Evolutionary conservation across 208 protist species (phyloP), one percentile per base, ranked within the genome.

Genomic region (Leishmania lainsoni): DNA sequence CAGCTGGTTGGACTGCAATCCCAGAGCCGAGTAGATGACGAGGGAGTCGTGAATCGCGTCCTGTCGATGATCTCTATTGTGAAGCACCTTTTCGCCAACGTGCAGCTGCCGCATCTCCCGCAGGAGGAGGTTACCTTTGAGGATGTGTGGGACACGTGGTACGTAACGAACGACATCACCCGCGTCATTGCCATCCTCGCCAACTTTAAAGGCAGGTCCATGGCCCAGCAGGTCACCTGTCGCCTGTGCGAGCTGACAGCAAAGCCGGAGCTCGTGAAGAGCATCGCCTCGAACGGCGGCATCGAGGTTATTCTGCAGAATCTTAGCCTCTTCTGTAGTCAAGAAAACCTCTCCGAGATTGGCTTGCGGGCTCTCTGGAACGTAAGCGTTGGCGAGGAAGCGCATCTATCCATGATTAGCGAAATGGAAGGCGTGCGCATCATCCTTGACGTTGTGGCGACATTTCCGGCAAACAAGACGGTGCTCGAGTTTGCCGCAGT

Each of bases 71-170:
- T 82, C n/a, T 86, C 91, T 26, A 94, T 98, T 72, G 93, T 98
- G 78, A 92, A 93, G 83, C 96, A 98, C 72, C 87, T 97, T 29
- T 98, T 98, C 79, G 94, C 92, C 32, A 97, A 97, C 72, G 81
- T 86, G 79, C 89, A 97, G 87, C 88, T 98, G 61, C 51, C 77
- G 8, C 77, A 81, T n/a, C 87, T 98, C 52, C 81, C 92, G n/a
- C 84, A 96, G 66, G 61, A 90, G 2, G 68, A 65, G 52, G 49
- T 87, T 35, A 86, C 85, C 3, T 95, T 94, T 76, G 83, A 94
- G 29, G 92, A 96, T n/a, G 84, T 97, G 35, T 98, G 96, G 96
- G 88, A 87, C 74, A 97, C 94, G 48, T 98, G 96, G 94, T 96
- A 93, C 80, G 65, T 93, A 3, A 80, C 91, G 14, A 90, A 91